A percentile compares a stretch with the other conserved stretches of the same genome.
phyloP scores from a whole-genome alignment of 2,329 filamentous ascomycete species.

The Trichoderma semiorbis region DNA sequence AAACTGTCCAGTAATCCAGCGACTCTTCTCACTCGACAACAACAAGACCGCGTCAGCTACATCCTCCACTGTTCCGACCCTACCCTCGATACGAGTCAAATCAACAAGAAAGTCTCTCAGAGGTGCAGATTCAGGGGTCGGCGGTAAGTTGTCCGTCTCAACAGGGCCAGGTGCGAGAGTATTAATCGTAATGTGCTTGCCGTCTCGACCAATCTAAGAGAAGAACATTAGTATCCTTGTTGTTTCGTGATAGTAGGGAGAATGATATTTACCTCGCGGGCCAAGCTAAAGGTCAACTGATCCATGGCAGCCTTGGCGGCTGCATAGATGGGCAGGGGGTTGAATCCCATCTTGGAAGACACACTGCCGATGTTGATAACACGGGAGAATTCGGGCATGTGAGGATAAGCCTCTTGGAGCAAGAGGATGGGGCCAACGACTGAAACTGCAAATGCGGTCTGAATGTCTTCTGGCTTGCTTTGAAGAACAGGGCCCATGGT shows the following conservation, averaged over 20 bases:
- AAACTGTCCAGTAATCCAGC: constrained; percentile 23
- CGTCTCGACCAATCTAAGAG: constrained; percentile 18
- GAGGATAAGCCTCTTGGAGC: background rate
- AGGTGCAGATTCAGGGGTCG: background rate
- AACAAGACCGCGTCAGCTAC: constrained; percentile 28
- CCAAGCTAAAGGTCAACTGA: constrained; percentile 29
- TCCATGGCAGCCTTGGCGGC: constrained; percentile 34
- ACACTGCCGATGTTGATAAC: constrained; percentile 11
- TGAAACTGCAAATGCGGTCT: background rate
- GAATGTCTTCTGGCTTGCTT: background rate
- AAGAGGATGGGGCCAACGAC: background rate
- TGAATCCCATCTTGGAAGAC: background rate
- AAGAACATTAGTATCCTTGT: background rate
- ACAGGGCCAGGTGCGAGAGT: constrained; percentile 37
- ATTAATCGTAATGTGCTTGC: constrained; percentile 34
- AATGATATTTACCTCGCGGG: constrained; percentile 28
- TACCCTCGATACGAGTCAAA: constrained; percentile 30
- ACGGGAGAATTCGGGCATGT: background rate
- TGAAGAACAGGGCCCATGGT: background rate
- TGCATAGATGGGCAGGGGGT: constrained; percentile 17
- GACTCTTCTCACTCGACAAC: constrained; percentile 20
- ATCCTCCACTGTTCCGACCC: constrained; percentile 33
- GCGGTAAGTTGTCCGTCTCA: constrained; percentile 29
- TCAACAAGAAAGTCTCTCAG: constrained; percentile 20
- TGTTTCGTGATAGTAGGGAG: background rate